Evolutionary conservation across 208 protist genomes (phyloP).

Genomic region (Trypanosomatidae sp.): DNA sequence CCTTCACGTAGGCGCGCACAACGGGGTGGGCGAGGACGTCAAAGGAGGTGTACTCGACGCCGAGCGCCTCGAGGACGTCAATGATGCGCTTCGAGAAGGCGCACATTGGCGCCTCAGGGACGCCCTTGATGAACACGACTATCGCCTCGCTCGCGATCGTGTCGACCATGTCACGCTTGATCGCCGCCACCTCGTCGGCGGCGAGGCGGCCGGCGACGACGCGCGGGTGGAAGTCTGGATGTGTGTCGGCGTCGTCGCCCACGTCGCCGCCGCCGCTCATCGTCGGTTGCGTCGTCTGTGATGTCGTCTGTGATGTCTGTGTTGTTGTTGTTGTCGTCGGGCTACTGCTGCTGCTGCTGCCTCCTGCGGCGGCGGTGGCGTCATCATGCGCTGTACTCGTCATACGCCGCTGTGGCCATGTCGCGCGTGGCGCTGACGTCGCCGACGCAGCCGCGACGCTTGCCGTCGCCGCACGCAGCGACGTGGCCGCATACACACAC

Average conservation of each 20-base stretch:
- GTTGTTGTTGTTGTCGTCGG: not conserved
- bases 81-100: slow-evolving; percentile 91
- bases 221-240: slow-evolving; percentile 80
- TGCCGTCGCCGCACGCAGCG: too few relatives aligned
- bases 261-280: slow-evolving; percentile 25
- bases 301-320: not conserved
- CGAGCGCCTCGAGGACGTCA: slow-evolving; percentile 86
- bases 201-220: slow-evolving; percentile 47
- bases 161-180: slow-evolving; percentile 82
- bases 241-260: slow-evolving; percentile 57
- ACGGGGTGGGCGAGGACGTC: slow-evolving; percentile 89
- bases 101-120: slow-evolving; percentile 91
- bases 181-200: slow-evolving; percentile 67
- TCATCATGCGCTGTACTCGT: too few relatives aligned
- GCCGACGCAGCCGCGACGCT: too few relatives aligned
- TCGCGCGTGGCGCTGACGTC: too few relatives aligned
- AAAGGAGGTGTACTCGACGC: slow-evolving; percentile 86
- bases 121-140: slow-evolving; percentile 96
- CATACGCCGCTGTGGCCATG: too few relatives aligned
- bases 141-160: slow-evolving; percentile 83
- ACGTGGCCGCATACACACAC: too few relatives aligned
- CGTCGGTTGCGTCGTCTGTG: not conserved
- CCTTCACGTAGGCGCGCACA: slow-evolving; percentile 90
- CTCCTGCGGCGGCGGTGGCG: too few relatives aligned
- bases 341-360: too few relatives aligned